These are phyloP conservation scores for Aspergillus neoniger DNA, from an alignment of 2,329 filamentous ascomycete genomes.

Conservation along the genomic window DNA sequence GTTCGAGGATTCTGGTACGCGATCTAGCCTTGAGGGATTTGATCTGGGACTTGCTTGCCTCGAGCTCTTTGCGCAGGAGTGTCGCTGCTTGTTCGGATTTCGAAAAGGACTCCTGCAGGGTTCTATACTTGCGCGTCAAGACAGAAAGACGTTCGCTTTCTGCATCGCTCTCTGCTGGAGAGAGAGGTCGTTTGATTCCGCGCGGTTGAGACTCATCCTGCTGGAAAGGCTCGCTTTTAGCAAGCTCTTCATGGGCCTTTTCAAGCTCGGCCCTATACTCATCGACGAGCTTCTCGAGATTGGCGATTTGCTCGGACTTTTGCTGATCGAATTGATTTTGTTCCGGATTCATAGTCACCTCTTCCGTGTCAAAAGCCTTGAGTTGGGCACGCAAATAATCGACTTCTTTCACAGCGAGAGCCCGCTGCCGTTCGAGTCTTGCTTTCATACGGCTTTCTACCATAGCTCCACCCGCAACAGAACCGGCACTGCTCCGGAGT, in stretches of 20 bases:
- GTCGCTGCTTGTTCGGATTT: slow-evolving; percentile 69
- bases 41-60: slow-evolving; percentile 72
- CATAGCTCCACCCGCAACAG: slow-evolving; percentile 42
- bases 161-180: slow-evolving; percentile 56
- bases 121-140: slow-evolving; percentile 82
- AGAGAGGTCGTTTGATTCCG: slow-evolving; percentile 65
- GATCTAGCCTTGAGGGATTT: slow-evolving; percentile 65
- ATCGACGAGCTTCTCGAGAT: slow-evolving; percentile 84
- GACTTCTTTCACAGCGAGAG: slow-evolving; percentile 84
- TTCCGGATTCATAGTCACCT: slow-evolving; percentile 74
- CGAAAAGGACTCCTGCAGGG: slow-evolving; percentile 75
- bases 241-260: slow-evolving; percentile 71
- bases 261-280: slow-evolving; percentile 82
- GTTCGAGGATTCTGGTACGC: slow-evolving; percentile 78
- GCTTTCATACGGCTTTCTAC: slow-evolving; percentile 68
- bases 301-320: slow-evolving; percentile 71
- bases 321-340: slow-evolving; percentile 72
- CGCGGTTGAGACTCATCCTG: slow-evolving; percentile 45
- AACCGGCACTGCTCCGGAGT: slow-evolving; percentile 57
- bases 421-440: slow-evolving; percentile 81
- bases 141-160: slow-evolving; percentile 75
- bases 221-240: slow-evolving; percentile 58
- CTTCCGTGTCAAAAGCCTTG: slow-evolving; percentile 83
- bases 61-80: slow-evolving; percentile 73
- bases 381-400: slow-evolving; percentile 92